Evolutionary conservation across 2,329 filamentous ascomycete genomes (phyloP).

Genomic region (Verticillium longisporum): DNA sequence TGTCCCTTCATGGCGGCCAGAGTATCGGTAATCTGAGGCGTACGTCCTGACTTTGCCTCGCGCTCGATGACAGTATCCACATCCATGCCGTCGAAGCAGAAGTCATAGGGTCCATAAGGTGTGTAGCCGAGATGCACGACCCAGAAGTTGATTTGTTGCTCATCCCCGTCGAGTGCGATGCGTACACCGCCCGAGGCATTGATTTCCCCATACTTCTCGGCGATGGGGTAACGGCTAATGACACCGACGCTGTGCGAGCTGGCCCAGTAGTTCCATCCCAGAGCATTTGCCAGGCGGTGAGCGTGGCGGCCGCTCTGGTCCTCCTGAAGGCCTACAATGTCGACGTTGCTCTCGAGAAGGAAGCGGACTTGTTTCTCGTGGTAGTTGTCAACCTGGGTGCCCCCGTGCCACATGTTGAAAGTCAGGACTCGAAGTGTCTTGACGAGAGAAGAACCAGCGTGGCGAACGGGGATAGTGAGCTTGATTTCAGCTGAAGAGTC

Average conservation of each 20-base stretch:
- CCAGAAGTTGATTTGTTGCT: conserved; percentile 25
- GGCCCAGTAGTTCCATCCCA: conserved; percentile 31
- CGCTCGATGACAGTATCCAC: conserved; percentile 23
- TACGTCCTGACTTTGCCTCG: conserved; percentile 28
- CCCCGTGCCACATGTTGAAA: conserved; percentile 33
- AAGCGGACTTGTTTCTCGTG: conserved; percentile 31
- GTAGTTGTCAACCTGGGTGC: conserved; percentile 25
- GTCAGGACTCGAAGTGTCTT: conserved; percentile 26
- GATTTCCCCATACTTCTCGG: conserved; percentile 17
- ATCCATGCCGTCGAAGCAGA: conserved; percentile 28
- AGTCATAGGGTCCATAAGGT: conserved; percentile 36
- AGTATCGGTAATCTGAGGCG: conserved; percentile 27
- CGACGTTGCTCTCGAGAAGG: conserved; percentile 21
- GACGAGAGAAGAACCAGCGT: conserved; percentile 19
- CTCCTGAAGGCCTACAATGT: conserved; percentile 32
- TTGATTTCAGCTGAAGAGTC: conserved; percentile 17
- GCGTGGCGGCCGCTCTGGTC: conserved; percentile 20
- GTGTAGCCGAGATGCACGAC: conserved; percentile 27
- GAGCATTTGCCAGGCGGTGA: conserved; percentile 24
- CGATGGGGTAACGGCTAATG: conserved; percentile 32
- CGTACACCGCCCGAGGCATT: conserved; percentile 22
- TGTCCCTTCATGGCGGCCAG: conserved; percentile 23
- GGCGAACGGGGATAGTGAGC: conserved; percentile 25
- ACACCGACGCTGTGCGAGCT: conserved; percentile 22
- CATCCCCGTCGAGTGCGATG: conserved; percentile 24